Evolutionary conservation across 352 stramenopile genomes (phyloP).

Genomic region (Globisporangium solare): DNA sequence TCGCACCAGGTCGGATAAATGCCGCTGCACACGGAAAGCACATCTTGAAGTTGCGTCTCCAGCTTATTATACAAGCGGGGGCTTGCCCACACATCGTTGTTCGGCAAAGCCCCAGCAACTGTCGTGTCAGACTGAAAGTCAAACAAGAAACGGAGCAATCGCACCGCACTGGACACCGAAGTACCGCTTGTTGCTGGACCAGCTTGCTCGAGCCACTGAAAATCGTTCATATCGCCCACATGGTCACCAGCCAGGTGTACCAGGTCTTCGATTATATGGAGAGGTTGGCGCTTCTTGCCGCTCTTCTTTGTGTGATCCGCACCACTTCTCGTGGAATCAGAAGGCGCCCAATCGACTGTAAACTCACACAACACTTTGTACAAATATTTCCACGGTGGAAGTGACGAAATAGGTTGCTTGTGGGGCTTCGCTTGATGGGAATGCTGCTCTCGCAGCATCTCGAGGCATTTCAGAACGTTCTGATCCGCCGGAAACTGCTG

Average conservation of each 20-base stretch:
- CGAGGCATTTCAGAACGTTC: constrained; percentile 74
- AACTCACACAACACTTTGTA: constrained; percentile 77
- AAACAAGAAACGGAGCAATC: constrained; percentile 57
- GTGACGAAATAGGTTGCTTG: background rate
- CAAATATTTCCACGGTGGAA: constrained; percentile 68
- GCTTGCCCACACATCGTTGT: constrained; percentile 61
- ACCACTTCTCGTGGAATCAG: background rate
- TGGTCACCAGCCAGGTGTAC: constrained; percentile 1
- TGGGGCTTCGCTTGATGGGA: background rate
- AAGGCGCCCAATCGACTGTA: constrained; percentile 46
- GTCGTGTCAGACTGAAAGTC: constrained; percentile 25
- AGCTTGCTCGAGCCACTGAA: constrained; percentile 18
- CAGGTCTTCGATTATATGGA: constrained; percentile 1
- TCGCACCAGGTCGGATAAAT: constrained; percentile 83
- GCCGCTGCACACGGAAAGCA: constrained; percentile 76
- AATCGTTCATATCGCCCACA: constrained; percentile 1
- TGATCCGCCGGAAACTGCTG: constrained; percentile 56
- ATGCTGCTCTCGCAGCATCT: constrained; percentile 36
- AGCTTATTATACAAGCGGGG: constrained; percentile 77
- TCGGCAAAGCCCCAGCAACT: constrained; percentile 8
- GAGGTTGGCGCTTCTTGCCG: constrained; percentile 3
- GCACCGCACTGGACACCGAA: constrained; percentile 36
- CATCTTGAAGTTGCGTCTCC: constrained; percentile 73
- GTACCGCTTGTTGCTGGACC: background rate
- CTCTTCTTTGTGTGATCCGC: constrained; percentile 7